Conservation (phyloP, 1,284 basidiomycete species). For the Sporisorium iseilematis-ciliati region DNA sequence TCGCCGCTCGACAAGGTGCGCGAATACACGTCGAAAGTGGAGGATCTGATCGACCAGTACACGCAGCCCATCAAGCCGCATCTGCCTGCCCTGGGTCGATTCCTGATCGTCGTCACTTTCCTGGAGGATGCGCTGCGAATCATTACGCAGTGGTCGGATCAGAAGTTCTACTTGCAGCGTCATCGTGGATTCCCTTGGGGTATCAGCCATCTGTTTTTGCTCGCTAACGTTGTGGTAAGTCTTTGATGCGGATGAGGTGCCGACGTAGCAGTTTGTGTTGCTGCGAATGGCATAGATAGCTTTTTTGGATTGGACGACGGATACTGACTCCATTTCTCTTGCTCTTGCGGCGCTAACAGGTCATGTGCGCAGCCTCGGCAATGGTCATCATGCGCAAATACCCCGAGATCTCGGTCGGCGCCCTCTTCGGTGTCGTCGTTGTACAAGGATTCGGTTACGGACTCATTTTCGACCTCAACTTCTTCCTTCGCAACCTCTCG, state of each 20-base stretch:
- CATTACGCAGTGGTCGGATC: constrained; percentile 92
- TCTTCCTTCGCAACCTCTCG: constrained; percentile 96
- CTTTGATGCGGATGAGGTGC: neutral
- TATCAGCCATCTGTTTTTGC: constrained; percentile 89
- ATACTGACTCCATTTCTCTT: neutral
- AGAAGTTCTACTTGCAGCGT: constrained; percentile 77
- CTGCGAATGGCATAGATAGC: no score
- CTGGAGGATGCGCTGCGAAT: constrained; percentile 96
- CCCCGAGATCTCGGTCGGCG: constrained; percentile 88
- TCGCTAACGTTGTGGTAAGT: constrained; percentile 91
- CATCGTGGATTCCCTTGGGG: constrained; percentile 96
- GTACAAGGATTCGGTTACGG: constrained; percentile 94
- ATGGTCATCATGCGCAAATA: constrained; percentile 88
- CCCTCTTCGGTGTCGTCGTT: constrained; percentile 89
- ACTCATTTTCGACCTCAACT: constrained; percentile 96
- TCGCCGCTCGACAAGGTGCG: constrained; percentile 83
- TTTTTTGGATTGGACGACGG: no score
- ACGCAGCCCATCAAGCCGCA: constrained; percentile 94
- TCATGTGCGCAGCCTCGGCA: constrained; percentile 87
- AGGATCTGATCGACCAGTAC: constrained; percentile 92
- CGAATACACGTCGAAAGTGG: constrained; percentile 78
- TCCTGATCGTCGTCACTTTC: constrained; percentile 98
- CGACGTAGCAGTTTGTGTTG: neutral
- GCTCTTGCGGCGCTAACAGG: constrained; percentile 24
- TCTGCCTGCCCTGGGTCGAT: constrained; percentile 92